Evolutionary conservation across 73 alveolate species (phyloP).

Genomic region (Paraurostyla sp.): DNA sequence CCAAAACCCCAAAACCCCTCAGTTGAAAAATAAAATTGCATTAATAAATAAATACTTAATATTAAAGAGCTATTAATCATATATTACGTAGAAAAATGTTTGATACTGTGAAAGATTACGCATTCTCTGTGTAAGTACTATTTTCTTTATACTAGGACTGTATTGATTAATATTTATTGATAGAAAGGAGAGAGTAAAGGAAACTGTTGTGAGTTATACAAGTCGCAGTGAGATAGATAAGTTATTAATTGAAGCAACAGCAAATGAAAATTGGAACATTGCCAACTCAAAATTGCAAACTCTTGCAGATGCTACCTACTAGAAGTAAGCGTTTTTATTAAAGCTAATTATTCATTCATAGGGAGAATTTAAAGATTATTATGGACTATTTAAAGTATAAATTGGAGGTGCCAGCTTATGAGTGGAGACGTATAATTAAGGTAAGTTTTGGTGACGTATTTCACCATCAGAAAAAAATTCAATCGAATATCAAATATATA

Average conservation of each 20-base stretch:
- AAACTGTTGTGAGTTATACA: conserved; percentile 38
- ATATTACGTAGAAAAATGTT: conserved; percentile 9
- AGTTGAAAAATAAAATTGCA: no score
- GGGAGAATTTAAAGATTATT: conserved; percentile 58
- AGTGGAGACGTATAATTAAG: conserved; percentile 79
- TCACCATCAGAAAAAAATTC: not conserved
- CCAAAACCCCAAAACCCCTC: no score
- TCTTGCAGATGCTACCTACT: conserved; percentile 77
- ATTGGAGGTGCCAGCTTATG: conserved; percentile 68
- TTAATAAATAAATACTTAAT: no score
- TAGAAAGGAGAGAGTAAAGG: conserved; percentile 55
- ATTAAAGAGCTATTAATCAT: no score
- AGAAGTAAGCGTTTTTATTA: conserved; percentile 10
- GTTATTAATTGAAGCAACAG: conserved; percentile 74
- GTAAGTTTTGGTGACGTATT: conserved; percentile 1
- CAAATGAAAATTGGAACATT: conserved; percentile 80
- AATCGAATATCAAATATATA: not conserved
- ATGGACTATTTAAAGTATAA: conserved; percentile 67
- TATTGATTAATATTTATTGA: not conserved
- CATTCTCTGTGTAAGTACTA: conserved; percentile 26
- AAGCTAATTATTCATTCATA: not conserved
- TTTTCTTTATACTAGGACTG: not conserved
- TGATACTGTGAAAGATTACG: conserved; percentile 52
- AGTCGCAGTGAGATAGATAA: conserved; percentile 62
- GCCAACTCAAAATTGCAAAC: conserved; percentile 75